Percentiles rank a stretch among this genome's conserved stretches.
Evolutionary conservation across 2,329 filamentous ascomycete species (phyloP).

Genomic region (Coniochaeta prunicola): DNA sequence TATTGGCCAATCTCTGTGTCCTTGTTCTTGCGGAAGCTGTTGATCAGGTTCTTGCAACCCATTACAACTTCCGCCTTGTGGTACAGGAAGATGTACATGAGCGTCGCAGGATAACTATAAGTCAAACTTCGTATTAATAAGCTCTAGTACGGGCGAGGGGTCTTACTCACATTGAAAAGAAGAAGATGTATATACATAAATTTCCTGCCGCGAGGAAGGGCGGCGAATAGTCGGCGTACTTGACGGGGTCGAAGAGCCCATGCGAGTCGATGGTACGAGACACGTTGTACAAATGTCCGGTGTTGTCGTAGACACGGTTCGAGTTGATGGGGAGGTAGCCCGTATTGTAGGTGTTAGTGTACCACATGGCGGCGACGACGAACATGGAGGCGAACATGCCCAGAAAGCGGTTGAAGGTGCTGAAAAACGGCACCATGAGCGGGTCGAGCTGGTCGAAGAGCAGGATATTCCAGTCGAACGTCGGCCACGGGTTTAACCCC

Average conservation of each 20-base stretch:
- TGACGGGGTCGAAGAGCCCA: constrained; percentile 24
- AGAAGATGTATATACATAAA: constrained; percentile 35
- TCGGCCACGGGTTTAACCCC: constrained; percentile 38
- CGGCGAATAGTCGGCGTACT: constrained; percentile 27
- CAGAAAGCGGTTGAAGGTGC: constrained; percentile 54
- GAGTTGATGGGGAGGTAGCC: constrained; percentile 44
- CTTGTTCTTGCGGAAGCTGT: constrained; percentile 32
- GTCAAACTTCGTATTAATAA: too few species aligned
- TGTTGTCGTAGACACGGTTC: constrained; percentile 34
- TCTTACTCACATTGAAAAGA: constrained; percentile 39
- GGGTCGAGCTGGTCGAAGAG: constrained; percentile 19
- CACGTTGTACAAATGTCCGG: constrained; percentile 20
- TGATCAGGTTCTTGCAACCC: constrained; percentile 27
- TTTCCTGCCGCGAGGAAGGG: constrained; percentile 43
- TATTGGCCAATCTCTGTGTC: constrained; percentile 20
- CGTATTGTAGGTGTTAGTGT: constrained; percentile 49
- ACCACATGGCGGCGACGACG: constrained; percentile 51
- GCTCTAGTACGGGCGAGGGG: too few species aligned
- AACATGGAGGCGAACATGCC: constrained; percentile 48
- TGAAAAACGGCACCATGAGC: constrained; percentile 42
- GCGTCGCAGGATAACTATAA: constrained; percentile 33
- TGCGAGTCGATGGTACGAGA: constrained; percentile 19
- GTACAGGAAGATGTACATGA: constrained; percentile 25
- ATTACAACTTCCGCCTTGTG: constrained; percentile 25
- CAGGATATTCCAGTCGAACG: constrained; percentile 41